A percentile compares a stretch with the other conserved stretches of the same genome.
These are phyloP conservation scores for Rhodotorula babjevae DNA, from an alignment of 768 basidiomycete species.

Conservation along the genomic window DNA sequence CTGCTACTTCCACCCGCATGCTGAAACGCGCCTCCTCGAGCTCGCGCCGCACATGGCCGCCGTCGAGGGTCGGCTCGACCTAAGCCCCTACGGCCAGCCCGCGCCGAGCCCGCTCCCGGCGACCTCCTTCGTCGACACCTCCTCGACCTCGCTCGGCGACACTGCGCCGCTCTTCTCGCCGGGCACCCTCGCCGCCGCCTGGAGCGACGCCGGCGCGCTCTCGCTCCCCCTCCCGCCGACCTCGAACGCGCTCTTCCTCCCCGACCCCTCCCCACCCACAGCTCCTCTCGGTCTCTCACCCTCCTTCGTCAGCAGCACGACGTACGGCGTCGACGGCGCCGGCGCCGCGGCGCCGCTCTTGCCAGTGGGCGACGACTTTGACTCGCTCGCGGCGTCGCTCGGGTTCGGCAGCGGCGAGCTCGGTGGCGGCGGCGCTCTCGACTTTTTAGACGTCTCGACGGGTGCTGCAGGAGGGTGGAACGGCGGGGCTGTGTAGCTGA, in stretches of 20 bases:
- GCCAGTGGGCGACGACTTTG: neutral
- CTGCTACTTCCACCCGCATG: conserved; percentile 6
- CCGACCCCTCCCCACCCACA: neutral
- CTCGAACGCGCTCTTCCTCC: neutral
- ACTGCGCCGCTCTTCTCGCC: too few species aligned
- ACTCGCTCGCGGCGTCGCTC: neutral
- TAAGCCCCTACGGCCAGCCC: too few species aligned
- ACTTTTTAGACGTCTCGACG: too few species aligned
- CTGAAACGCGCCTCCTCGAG: conserved; percentile 9
- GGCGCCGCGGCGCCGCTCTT: too few species aligned
- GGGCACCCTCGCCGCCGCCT: too few species aligned
- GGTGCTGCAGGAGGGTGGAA: too few species aligned
- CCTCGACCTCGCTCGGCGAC: too few species aligned
- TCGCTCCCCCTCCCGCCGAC: neutral
- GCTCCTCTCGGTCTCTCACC: neutral
- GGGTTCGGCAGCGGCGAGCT: too few species aligned
- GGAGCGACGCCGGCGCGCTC: too few species aligned
- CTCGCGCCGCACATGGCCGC: neutral
- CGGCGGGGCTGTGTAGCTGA: too few species aligned
- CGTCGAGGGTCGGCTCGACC: neutral
- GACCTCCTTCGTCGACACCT: too few species aligned
- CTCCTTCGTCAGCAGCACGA: neutral
- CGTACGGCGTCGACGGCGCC: too few species aligned
- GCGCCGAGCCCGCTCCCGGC: neutral
- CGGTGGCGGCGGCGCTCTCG: neutral